A percentile compares a stretch with the other conserved stretches of the same genome.
These are phyloP conservation scores for Metschnikowia gelsemii DNA, from an alignment of 805 yeast species.

Conservation along the genomic window DNA sequence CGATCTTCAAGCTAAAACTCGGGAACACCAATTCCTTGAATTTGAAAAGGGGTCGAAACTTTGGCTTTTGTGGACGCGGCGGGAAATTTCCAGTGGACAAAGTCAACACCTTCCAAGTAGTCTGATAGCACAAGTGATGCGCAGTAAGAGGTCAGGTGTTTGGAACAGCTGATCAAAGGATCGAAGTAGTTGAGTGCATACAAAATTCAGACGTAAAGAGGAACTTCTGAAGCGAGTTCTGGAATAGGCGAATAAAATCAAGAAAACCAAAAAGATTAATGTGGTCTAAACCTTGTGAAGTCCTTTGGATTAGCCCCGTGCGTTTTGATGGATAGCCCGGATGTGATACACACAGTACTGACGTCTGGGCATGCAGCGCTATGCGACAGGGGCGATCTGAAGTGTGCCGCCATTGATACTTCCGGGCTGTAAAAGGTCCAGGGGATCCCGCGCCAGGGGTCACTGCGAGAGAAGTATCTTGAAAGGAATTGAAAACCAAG, in stretches of 20 bases:
- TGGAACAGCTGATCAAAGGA: background rate
- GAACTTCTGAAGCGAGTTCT: too few species aligned
- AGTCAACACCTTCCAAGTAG: background rate
- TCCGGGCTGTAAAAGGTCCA: too few species aligned
- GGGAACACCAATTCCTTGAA: too few species aligned
- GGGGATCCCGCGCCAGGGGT: background rate
- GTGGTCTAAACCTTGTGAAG: too few species aligned
- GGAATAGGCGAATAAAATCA: background rate
- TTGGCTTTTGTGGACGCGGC: background rate
- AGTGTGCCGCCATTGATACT: conserved; percentile 6
- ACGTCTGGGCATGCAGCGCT: conserved; percentile 7
- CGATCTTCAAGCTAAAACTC: background rate
- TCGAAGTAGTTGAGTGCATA: background rate
- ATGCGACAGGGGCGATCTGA: conserved; percentile 9
- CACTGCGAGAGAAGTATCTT: background rate
- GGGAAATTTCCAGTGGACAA: too few species aligned
- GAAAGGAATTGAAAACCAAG: background rate
- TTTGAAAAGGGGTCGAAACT: background rate
- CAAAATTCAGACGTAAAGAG: too few species aligned
- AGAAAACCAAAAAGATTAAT: background rate
- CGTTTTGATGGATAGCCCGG: background rate
- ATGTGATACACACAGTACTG: conserved; percentile 4
- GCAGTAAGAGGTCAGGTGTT: background rate
- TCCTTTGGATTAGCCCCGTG: background rate
- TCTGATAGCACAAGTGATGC: background rate